Evolutionary conservation across 1,284 basidiomycete species (phyloP).

Genomic region (Vanrija humicola): DNA sequence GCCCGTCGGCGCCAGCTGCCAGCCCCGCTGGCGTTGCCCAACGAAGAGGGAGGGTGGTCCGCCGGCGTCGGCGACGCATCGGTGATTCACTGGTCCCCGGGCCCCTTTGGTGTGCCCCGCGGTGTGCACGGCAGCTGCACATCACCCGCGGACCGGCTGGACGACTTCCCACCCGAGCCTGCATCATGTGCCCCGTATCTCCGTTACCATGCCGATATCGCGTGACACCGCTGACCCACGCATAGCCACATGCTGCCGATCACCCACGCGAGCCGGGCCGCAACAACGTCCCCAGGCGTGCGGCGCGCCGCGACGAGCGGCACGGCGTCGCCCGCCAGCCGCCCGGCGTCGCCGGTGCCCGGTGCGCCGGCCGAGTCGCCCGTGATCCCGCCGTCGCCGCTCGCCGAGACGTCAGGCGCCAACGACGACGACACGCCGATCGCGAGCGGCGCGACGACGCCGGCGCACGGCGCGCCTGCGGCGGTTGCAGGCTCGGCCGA

Average conservation of each 20-base stretch:
- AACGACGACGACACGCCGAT: background rate
- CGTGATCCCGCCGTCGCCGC: background rate
- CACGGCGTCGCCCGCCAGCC: conserved; percentile 3
- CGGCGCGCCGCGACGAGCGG: conserved; percentile 1
- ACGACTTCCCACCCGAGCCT: background rate
- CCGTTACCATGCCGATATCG: background rate
- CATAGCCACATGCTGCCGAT: conserved; percentile 21
- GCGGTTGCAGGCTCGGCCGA: background rate
- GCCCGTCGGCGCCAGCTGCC: no score
- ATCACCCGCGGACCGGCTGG: no score
- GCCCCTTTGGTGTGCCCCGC: no score
- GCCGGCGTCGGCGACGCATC: no score
- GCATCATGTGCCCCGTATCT: background rate
- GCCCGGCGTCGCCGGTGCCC: conserved; percentile 5
- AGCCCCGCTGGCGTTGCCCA: no score
- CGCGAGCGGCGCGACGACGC: conserved; percentile 1
- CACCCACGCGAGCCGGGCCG: conserved; percentile 10
- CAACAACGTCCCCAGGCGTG: conserved; percentile 1
- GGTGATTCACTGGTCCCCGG: no score
- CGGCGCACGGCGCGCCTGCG: background rate
- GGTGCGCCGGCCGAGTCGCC: background rate
- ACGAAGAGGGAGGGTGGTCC: no score
- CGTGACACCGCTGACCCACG: background rate
- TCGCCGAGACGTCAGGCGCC: background rate
- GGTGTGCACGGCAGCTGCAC: no score